Percentiles rank a stretch among this genome's conserved stretches.
Evolutionary conservation across 1,139 yeast genomes (phyloP).

Genomic region (Yamadazyma kanchanaburiensis): DNA sequence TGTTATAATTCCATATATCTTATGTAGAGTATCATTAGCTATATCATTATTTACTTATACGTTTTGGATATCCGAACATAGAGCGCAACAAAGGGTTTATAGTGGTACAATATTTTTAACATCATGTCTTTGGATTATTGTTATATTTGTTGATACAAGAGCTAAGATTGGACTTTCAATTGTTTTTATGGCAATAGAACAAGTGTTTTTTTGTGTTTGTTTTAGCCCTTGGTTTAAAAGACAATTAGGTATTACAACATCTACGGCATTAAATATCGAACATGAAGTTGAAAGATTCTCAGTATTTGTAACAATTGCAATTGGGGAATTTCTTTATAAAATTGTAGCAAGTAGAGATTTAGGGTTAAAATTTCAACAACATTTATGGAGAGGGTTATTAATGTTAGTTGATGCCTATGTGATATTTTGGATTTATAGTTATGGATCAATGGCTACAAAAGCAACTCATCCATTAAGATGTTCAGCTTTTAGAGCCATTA

Average conservation of each 20-base stretch:
- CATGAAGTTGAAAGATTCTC: conserved; percentile 64
- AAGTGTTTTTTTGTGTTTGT: conserved; percentile 23
- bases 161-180: conserved; percentile 48
- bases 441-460: conserved; percentile 48
- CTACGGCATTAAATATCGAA: conserved; percentile 64
- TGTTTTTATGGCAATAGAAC: conserved; percentile 42
- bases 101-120: conserved; percentile 29
- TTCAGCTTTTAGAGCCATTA: conserved; percentile 42
- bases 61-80: conserved; percentile 50
- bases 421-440: conserved; percentile 52
- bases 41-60: conserved; percentile 42
- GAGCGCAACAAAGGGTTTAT: conserved; percentile 48
- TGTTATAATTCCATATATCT: conserved; percentile 44
- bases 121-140: conserved; percentile 42
- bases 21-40: conserved; percentile 42
- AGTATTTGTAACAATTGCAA: conserved; percentile 60
- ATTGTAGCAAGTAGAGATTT: conserved; percentile 52
- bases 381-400: conserved; percentile 48
- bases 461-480: conserved; percentile 58
- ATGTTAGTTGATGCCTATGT: conserved; percentile 49
- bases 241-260: conserved; percentile 36
- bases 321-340: conserved; percentile 61
- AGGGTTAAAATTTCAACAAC: conserved; percentile 43
- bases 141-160: conserved; percentile 42
- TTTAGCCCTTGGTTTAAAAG: conserved; percentile 51